A percentile compares a stretch with the other conserved stretches of the same genome.
These are phyloP conservation scores for Solanum chmielewskii DNA, from an alignment of 257 asterid genomes.

Conservation along the genomic window DNA sequence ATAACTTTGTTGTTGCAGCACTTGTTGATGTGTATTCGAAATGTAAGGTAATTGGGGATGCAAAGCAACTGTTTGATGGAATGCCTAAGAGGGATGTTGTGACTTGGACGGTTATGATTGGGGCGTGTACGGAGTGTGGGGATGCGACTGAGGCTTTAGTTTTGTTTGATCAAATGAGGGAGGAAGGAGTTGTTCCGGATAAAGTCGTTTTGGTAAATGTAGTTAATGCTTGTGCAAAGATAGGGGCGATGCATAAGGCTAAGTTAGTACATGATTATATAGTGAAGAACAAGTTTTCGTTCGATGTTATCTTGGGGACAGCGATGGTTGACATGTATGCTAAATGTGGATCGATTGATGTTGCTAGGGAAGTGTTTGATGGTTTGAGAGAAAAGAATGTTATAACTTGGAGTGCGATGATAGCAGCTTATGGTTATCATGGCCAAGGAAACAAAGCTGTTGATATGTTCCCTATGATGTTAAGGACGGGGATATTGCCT, in stretches of 20 bases:
- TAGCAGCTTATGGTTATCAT: slow-evolving; percentile 53
- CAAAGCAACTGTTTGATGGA: slow-evolving; percentile 29
- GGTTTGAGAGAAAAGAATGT: slow-evolving; percentile 29
- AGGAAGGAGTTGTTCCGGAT: slow-evolving; percentile 32
- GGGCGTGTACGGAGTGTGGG: slow-evolving; percentile 50
- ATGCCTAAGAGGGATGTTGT: slow-evolving; percentile 40
- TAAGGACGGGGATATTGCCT: slow-evolving; percentile 23
- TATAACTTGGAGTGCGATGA: slow-evolving; percentile 47
- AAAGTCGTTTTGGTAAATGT: slow-evolving; percentile 37
- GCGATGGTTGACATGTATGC: slow-evolving; percentile 49
- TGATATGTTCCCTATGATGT: slow-evolving; percentile 31
- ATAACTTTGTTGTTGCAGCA: slow-evolving; percentile 26
- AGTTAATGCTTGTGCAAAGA: slow-evolving; percentile 43
- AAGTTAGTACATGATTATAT: slow-evolving; percentile 25
- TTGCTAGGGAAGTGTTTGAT: slow-evolving; percentile 37
- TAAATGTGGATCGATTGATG: slow-evolving; percentile 39
- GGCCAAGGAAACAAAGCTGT: slow-evolving; percentile 48
- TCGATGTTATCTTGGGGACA: slow-evolving; percentile 41
- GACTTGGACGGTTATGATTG: slow-evolving; percentile 53
- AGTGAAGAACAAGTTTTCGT: not conserved
- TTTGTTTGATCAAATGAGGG: slow-evolving; percentile 38
- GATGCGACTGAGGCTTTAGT: slow-evolving; percentile 24
- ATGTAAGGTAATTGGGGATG: slow-evolving; percentile 28
- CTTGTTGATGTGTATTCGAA: slow-evolving; percentile 48
- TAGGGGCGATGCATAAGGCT: slow-evolving; percentile 43